Evolutionary conservation across 2,329 filamentous ascomycete genomes (phyloP).

Genomic region (Calonectria pteridis): DNA sequence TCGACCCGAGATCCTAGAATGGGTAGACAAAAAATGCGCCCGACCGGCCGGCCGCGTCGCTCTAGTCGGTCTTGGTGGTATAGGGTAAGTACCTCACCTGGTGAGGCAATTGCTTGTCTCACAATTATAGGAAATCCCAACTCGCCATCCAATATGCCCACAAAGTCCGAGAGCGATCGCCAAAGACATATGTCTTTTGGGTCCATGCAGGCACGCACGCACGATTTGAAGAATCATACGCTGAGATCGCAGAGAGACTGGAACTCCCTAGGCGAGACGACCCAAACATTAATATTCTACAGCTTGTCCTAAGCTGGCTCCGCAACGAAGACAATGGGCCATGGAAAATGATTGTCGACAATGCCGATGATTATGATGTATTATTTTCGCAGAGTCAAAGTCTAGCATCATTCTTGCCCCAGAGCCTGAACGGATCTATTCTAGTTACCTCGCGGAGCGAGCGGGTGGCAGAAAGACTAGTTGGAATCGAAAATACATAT

Average conservation of each 20-base stretch:
- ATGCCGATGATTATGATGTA: slow-evolving; percentile 3
- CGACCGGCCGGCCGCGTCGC: not conserved
- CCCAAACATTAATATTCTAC: not conserved
- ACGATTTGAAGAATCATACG: slow-evolving; percentile 19
- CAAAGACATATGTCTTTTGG: slow-evolving; percentile 20
- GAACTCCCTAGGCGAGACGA: not conserved
- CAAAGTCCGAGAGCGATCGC: not conserved
- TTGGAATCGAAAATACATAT: not conserved
- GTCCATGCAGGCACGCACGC: slow-evolving; percentile 11
- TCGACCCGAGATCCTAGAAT: not conserved
- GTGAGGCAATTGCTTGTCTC: not conserved
- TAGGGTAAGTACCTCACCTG: not conserved
- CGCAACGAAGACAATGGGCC: not conserved
- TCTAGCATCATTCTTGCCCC: not conserved
- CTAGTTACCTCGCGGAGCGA: not conserved
- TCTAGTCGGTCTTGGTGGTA: not conserved
- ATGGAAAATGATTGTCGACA: slow-evolving; percentile 15
- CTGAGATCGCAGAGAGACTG: slow-evolving; percentile 7
- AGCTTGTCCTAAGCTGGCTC: slow-evolving; percentile 13
- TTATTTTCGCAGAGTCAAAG: not conserved
- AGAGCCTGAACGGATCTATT: not conserved
- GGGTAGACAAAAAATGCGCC: not conserved
- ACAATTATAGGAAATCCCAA: slow-evolving; percentile 20
- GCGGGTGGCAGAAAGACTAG: not conserved
- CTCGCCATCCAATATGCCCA: slow-evolving; percentile 25